Base-by-base conservation (phyloP, 495 filamentous ascomycete species). In the Penicillium bovifimosum region DNA sequence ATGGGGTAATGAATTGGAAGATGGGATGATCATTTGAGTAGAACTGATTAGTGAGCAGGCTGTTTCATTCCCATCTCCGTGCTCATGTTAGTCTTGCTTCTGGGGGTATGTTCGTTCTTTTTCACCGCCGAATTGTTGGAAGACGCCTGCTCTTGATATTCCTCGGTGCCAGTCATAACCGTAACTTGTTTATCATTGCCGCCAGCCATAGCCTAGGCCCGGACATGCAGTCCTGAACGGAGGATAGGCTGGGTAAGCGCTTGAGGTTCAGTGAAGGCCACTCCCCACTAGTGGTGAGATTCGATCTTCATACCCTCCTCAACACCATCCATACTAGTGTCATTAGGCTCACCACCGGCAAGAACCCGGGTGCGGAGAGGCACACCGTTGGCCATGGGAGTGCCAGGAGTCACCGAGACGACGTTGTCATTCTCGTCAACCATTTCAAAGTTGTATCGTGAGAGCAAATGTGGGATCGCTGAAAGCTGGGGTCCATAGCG, bases 401-500 rank as follows among this genome's bases (percentile, higher is more conserved):
- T 66, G 2, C 91, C 91, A 1, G 93, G 95, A 0, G 93, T 98
- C 29, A 84, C 78, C 9, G 92, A 88, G 16, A 88, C 86, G 4
- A 95, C 86, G 50, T 95, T 83, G 50, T 91, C 92, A 44, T 87
- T 79, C 74, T 98, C 93, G 64, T 98, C 89, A n/a, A 96, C 87
- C 64, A 95, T 96, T 64, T 98, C 95, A 63, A 97, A 98, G 70
- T 95, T 93, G 66, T 96, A 97, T 41, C 91, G 77, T 50, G 89
- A 95, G 11, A 98, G 81, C 1, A 96, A 73, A 62, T 97, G 95
- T 7, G 93, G 93, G 40, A 98, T 96, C 2, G 93, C 92, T 0
- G 90, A 95, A 4, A 98, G 82, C 67, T 98, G 93, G 5, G 93
- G 93, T 0, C 93, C 93, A 64, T 98, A 98, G 53, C 93, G 76